These are phyloP conservation scores for Verticillium tricorpus DNA, from an alignment of 2,329 filamentous ascomycete species.

Conservation along the genomic window DNA sequence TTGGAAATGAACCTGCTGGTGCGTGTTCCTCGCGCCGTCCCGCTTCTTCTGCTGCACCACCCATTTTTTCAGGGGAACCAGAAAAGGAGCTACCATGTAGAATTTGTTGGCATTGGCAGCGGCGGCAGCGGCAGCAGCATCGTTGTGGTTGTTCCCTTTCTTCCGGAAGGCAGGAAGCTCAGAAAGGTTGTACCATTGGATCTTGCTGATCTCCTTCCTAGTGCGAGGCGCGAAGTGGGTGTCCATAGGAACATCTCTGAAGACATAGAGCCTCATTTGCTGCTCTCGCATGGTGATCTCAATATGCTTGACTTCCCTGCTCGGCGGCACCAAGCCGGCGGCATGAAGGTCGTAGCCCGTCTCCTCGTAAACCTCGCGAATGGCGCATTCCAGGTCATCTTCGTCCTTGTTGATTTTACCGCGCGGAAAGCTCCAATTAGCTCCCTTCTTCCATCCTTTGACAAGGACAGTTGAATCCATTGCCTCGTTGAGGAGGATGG, in stretches of 20 bases:
- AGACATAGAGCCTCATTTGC: slow-evolving; percentile 88
- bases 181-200: slow-evolving; percentile 87
- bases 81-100: slow-evolving; percentile 96
- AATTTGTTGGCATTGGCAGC: slow-evolving; percentile 75
- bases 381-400: slow-evolving; percentile 85
- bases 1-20: slow-evolving; percentile 34
- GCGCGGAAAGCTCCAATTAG: slow-evolving; percentile 93
- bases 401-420: slow-evolving; percentile 99
- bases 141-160: slow-evolving; percentile 53
- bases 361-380: slow-evolving; percentile 93
- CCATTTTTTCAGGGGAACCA: slow-evolving; percentile 84
- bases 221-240: slow-evolving; percentile 86
- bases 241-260: slow-evolving; percentile 81
- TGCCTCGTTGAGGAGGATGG: slow-evolving; percentile 85
- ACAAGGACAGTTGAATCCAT: slow-evolving; percentile 95
- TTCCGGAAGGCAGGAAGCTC: slow-evolving; percentile 81
- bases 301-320: slow-evolving; percentile 74
- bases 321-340: slow-evolving; percentile 70
- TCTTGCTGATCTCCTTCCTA: slow-evolving; percentile 95
- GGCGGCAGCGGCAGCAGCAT: slow-evolving; percentile 41
- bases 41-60: slow-evolving; percentile 77
- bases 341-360: slow-evolving; percentile 80
- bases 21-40: slow-evolving; percentile 48
- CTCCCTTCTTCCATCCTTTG: slow-evolving; percentile 95
- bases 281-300: slow-evolving; percentile 89